Percentiles rank a stretch among this genome's conserved stretches.
phyloP scores from a whole-genome alignment of 202 grass and related monocot species.

The Elaeis oleifera region DNA sequence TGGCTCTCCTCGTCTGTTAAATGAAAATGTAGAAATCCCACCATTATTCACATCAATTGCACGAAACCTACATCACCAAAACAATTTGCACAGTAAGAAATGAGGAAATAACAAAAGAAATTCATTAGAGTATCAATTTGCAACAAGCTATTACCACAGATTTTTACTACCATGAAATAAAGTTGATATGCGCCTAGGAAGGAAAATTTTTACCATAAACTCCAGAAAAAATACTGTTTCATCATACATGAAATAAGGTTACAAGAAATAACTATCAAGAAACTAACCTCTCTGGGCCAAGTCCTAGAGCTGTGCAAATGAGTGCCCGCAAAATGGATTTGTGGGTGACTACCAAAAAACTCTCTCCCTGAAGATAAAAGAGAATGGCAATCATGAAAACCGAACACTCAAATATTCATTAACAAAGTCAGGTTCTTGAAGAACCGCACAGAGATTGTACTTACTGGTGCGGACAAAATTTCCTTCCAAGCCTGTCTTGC shows the following conservation, averaged over 20 bases:
- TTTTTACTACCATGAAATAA: too few relatives aligned
- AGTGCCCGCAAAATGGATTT: conserved; percentile 79
- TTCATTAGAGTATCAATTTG: neutral
- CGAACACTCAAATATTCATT: neutral
- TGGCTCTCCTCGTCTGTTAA: conserved; percentile 64
- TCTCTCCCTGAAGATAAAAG: conserved; percentile 39
- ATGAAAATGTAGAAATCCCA: conserved; percentile 64
- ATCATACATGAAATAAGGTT: too few relatives aligned
- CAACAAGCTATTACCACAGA: too few relatives aligned
- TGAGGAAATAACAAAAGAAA: neutral
- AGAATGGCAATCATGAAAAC: neutral
- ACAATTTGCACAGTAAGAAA: neutral
- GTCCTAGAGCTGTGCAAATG: conserved; percentile 61
- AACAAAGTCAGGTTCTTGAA: neutral
- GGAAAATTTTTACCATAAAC: too few relatives aligned
- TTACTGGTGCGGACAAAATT: conserved; percentile 59
- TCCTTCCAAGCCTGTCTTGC: conserved; percentile 67
- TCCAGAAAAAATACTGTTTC: too few relatives aligned
- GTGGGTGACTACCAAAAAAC: conserved; percentile 63
- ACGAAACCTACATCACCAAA: conserved; percentile 38
- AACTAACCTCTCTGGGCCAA: conserved; percentile 48
- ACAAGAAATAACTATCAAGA: too few relatives aligned
- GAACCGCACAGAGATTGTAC: neutral
- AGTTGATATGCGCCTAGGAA: too few relatives aligned
- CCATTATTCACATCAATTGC: conserved; percentile 73